Conservation (phyloP, 768 basidiomycete species). For the Asterophora lycoperdoides region DNA sequence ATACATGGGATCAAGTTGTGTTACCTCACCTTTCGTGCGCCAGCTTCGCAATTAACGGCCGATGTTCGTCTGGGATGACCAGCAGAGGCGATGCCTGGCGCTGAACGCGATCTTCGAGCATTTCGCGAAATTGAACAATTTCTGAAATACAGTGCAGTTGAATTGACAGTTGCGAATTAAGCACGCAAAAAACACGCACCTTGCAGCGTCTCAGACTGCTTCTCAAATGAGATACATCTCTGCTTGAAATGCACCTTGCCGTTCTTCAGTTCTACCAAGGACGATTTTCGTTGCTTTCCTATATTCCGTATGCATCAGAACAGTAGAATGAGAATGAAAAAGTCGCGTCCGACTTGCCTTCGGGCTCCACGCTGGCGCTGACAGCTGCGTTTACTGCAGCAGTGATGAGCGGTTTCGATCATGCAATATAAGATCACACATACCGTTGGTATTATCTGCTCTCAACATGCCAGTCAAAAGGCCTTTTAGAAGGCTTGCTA, state of each 20-base stretch:
- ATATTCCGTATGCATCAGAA: constrained; percentile 26
- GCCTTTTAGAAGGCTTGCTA: constrained; percentile 13
- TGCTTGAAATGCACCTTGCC: constrained; percentile 76
- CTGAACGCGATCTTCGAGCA: constrained; percentile 55
- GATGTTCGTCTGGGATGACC: constrained; percentile 63
- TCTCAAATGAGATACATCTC: constrained; percentile 70
- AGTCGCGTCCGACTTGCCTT: constrained; percentile 32
- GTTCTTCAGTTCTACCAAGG: constrained; percentile 65
- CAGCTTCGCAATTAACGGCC: constrained; percentile 74
- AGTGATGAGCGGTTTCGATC: neutral
- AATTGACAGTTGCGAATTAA: neutral
- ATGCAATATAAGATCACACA: neutral
- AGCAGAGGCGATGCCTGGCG: constrained; percentile 46
- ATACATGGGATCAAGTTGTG: neutral
- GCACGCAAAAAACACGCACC: constrained; percentile 42
- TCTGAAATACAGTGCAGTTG: constrained; percentile 37
- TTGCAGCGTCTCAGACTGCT: constrained; percentile 77
- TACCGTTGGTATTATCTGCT: constrained; percentile 33
- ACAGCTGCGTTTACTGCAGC: neutral
- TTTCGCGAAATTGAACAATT: constrained; percentile 71
- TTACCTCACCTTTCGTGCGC: constrained; percentile 74
- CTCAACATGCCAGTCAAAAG: constrained; percentile 35
- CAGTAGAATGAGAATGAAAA: constrained; percentile 1
- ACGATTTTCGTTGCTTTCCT: constrained; percentile 37
- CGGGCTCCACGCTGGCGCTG: constrained; percentile 5